Evolutionary conservation across 2,329 filamentous ascomycete genomes (phyloP).

Genomic region (Didymella segeticola): DNA sequence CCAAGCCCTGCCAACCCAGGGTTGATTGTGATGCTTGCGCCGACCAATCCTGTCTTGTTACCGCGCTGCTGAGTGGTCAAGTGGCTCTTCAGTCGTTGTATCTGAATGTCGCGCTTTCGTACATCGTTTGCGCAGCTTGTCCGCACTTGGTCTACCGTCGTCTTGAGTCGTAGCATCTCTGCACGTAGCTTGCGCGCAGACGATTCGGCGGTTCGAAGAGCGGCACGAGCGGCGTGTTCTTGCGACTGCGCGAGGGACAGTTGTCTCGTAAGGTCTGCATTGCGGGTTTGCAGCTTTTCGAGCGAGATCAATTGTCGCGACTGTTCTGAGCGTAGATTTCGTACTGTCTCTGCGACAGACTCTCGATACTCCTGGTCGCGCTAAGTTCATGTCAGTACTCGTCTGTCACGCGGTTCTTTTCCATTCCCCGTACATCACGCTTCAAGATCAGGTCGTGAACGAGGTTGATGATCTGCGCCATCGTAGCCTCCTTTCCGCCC

Average conservation of each 20-base stretch:
- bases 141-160: constrained; percentile 80
- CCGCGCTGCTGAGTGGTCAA: constrained; percentile 69
- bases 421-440: constrained; percentile 73
- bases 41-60: constrained; percentile 54
- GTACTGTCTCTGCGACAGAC: constrained; percentile 78
- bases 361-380: constrained; percentile 91
- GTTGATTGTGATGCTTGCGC: constrained; percentile 57
- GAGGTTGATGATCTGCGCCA: constrained; percentile 87
- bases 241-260: constrained; percentile 70
- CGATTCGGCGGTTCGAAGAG: constrained; percentile 76
- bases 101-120: constrained; percentile 85
- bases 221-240: constrained; percentile 71
- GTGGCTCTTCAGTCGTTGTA: constrained; percentile 87
- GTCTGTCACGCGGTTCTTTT: not conserved
- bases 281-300: constrained; percentile 62
- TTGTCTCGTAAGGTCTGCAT: constrained; percentile 63
- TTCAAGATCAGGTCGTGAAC: constrained; percentile 92
- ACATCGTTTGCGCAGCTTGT: constrained; percentile 89
- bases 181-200: constrained; percentile 80
- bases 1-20: constrained; percentile 40
- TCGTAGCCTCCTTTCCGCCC: constrained; percentile 69
- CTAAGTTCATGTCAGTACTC: constrained; percentile 54
- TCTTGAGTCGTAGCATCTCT: constrained; percentile 79
- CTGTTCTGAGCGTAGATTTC: constrained; percentile 75
- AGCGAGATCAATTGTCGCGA: constrained; percentile 75